Evolutionary conservation across 495 filamentous ascomycete species (phyloP).

Genomic region (Cudoniella acicularis): DNA sequence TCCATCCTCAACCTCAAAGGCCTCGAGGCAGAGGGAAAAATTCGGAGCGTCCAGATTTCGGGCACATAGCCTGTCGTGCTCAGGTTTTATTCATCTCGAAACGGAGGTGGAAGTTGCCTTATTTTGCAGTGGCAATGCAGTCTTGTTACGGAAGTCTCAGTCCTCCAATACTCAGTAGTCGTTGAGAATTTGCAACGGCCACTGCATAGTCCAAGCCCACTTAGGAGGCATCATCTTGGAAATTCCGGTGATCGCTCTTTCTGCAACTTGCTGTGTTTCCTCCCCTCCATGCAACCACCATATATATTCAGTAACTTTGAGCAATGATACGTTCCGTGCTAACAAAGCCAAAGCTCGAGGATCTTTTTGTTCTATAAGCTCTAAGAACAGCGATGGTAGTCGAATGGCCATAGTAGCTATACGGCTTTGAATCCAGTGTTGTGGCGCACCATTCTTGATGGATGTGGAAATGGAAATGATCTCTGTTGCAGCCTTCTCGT

Average conservation of each 20-base stretch:
- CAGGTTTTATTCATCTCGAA: too few relatives aligned
- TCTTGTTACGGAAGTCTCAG: too few relatives aligned
- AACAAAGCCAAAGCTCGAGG: slow-evolving; percentile 7
- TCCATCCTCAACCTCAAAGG: too few relatives aligned
- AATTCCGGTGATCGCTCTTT: slow-evolving; percentile 4
- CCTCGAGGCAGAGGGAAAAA: too few relatives aligned
- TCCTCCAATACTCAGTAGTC: neutral
- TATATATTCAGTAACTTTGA: slow-evolving; percentile 8
- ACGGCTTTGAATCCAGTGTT: neutral
- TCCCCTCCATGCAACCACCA: slow-evolving; percentile 20
- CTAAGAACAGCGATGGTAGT: slow-evolving; percentile 11
- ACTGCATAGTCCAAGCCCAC: slow-evolving; percentile 15
- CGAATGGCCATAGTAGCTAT: slow-evolving; percentile 7
- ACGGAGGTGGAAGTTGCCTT: too few relatives aligned
- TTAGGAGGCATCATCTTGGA: slow-evolving; percentile 2
- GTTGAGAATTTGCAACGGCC: slow-evolving; percentile 10
- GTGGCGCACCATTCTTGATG: neutral
- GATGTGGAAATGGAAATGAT: neutral
- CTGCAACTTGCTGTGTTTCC: slow-evolving; percentile 1
- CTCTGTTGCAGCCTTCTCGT: neutral
- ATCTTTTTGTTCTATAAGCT: slow-evolving; percentile 9
- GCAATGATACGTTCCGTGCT: slow-evolving; percentile 6
- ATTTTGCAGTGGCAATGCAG: too few relatives aligned
- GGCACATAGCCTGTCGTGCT: too few relatives aligned
- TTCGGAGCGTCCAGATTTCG: too few relatives aligned